A percentile compares a stretch with the other conserved stretches of the same genome.
phyloP scores from a whole-genome alignment of 306 rosid genomes.

The Glycyrrhiza uralensis region DNA sequence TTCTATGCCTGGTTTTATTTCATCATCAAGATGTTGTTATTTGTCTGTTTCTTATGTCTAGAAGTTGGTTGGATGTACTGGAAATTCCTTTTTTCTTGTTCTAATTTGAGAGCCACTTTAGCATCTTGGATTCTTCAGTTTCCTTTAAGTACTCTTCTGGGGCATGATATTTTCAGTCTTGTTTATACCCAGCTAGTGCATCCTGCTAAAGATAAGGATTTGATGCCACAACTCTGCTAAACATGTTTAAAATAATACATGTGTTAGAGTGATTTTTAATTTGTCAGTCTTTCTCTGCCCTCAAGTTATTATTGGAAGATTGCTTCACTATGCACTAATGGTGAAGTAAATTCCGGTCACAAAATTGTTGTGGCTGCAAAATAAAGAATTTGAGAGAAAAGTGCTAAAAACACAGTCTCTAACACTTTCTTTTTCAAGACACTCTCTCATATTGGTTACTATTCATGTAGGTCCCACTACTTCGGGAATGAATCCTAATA shows the following conservation, averaged over 20 bases:
- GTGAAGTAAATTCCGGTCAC: not conserved
- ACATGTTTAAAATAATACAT: not conserved
- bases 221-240: not conserved
- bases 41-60: not conserved
- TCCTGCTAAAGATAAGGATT: not conserved
- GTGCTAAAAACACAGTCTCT: too few species aligned
- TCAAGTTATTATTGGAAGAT: not conserved
- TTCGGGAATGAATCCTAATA: too few species aligned
- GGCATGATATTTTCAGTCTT: not conserved
- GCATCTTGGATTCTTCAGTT: not conserved
- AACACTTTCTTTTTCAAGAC: too few species aligned
- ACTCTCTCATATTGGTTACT: too few species aligned
- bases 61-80: slow-evolving; percentile 14
- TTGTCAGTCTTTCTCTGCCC: not conserved
- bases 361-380: not conserved
- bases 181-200: not conserved
- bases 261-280: not conserved
- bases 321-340: not conserved
- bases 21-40: not conserved
- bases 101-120: not conserved
- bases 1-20: not conserved
- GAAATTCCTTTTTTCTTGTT: not conserved
- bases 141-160: not conserved
- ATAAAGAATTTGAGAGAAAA: not conserved
- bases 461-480: too few species aligned